Evolutionary conservation across 345 rosid genomes (phyloP).

Genomic region (Eucalyptus pumila): DNA sequence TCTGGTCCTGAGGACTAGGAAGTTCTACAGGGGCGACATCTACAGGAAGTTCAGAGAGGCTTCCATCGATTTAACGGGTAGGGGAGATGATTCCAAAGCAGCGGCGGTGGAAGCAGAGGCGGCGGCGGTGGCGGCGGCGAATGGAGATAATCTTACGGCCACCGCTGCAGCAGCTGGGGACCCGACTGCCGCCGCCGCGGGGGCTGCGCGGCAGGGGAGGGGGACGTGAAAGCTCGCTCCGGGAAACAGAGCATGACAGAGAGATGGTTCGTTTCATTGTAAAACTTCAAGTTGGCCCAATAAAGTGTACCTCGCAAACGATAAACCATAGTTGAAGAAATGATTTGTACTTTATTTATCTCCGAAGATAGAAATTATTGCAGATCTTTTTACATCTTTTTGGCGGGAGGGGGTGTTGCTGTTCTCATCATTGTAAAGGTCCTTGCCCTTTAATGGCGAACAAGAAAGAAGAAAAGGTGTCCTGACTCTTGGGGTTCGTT

Average conservation of each 20-base stretch:
- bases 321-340: not conserved
- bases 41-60: constrained; percentile 15
- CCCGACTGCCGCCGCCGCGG: not conserved
- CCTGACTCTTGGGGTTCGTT: not conserved
- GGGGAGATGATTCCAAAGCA: not conserved
- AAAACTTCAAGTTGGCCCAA: not conserved
- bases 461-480: not conserved
- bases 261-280: not conserved
- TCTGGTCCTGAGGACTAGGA: constrained; percentile 15
- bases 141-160: not conserved
- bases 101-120: not conserved
- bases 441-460: not conserved
- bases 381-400: not conserved
- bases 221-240: not conserved
- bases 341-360: not conserved
- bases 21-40: constrained; percentile 13
- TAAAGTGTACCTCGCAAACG: not conserved
- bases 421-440: not conserved
- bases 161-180: not conserved
- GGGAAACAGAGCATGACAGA: not conserved
- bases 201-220: not conserved
- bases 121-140: not conserved
- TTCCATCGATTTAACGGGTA: not conserved
- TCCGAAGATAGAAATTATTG: not conserved
- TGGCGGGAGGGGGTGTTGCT: not conserved